Base-by-base conservation (phyloP, 768 basidiomycete genomes). In the Tricholomella constricta region DNA sequence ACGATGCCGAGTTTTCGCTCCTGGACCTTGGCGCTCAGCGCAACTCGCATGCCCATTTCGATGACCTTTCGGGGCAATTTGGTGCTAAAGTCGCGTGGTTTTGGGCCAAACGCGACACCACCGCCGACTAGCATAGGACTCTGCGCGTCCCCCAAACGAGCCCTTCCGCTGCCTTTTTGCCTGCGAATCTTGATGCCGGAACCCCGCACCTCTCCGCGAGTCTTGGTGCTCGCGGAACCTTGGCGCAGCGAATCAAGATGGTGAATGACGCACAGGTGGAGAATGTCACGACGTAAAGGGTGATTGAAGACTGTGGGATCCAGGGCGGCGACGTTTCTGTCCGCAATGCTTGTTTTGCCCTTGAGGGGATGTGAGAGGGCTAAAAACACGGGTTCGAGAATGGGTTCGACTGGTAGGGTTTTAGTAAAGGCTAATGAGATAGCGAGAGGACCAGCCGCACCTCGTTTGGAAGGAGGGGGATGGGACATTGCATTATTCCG, bases 61-160 rank as follows among this genome's bases (percentile, higher is more conserved):
- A 93, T 80, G 59, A 97, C 89, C 72, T 98, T 98, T 57, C 91
- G 82, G n/a, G 91, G 90, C 32, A 99, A 80, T 58, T 91, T 88
- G 17, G 93, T 94, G 62, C 89, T 85, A 69, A 95, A 98, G 67
- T 97, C 91, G 44, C 94, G 83, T 2, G 94, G 91, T 65, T 91
- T 88, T 0, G 93, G 92, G 26, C 94, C 94, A 55, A 94, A 94
- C 6, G 92, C 92, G 35, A 89, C 82, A 60, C 96, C 97, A 71
- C 97, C 97, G 29, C 96, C 96, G 27, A 86, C 79, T 49, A 88
- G 81, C 80, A 93, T 91, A 1, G 92, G 93, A 67, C 84, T 89
- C 62, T 92, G 90, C 2, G 78, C 84, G 61, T 94, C 93, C 42
- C 95, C 96, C 9, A 97, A 74, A 66, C 97, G 91, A 9, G 97